Base-by-base conservation (phyloP, 768 basidiomycete species). In the Pseudohyphozyma bogoriensis region DNA sequence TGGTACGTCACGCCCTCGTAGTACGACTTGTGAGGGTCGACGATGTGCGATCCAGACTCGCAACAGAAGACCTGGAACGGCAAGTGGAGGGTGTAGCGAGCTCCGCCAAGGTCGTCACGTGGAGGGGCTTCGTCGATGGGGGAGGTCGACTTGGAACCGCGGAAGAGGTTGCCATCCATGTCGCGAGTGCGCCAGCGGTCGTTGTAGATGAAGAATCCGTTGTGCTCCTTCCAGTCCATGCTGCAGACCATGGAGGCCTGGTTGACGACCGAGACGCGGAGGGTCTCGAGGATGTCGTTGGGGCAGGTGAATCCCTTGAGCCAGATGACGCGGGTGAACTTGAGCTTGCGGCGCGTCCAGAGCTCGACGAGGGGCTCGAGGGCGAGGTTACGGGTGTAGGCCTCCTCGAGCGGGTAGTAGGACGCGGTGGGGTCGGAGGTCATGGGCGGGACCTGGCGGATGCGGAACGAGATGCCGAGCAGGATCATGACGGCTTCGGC, bases 191-290 rank as follows among this genome's bases (percentile, higher is more conserved):
- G 79, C 95, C 95, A 99, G 63, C 91, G 93, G 74, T 96, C 93
- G 22, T 92, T 96, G 76, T 95, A 97, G 67, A 96, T 91, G 78
- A 96, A 99, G 75, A 89, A 86, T 0, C 91, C 91, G 65, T 90
- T 88, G 70, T 91, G 87, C 74, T 99, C 92, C 15, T 91, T 93
- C 95, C 95, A 99, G 71, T 99, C 95, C 93, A 97, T 97, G n/a
- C 92, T 93, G 71, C 95, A 97, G 2, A 96, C 90, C 89, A 99
- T 89, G 0, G 91, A 89, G 4, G 95, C 95, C 66, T 91, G 83
- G 71, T 97, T 99, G 35, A 81, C 80, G 66, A 86, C 79, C 72
- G 86, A 89, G 62, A 96, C 85, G 64, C 91, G 84, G 72, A 97
- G 83, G 28, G 87, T 93, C 75, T 99, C 95, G 54, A 99, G 78